Evolutionary conservation across 108 stramenopile species (phyloP).

Genomic region (Nitzschia sp.): DNA sequence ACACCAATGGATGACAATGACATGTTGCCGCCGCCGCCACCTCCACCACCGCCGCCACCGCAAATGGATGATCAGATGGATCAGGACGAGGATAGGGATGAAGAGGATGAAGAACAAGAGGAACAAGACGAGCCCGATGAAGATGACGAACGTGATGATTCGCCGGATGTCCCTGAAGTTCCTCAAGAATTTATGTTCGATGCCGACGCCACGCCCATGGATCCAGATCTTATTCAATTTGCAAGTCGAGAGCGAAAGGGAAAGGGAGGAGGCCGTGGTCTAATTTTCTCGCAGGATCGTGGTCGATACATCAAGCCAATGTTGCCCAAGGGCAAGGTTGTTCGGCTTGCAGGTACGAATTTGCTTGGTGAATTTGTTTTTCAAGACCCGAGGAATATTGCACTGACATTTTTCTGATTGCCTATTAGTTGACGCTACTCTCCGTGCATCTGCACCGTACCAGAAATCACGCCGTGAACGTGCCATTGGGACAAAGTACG

Average conservation of each 20-base stretch:
- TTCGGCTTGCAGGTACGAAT: constrained; percentile 63
- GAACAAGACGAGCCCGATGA: constrained; percentile 78
- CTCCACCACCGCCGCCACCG: constrained; percentile 90
- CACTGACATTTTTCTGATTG: neutral
- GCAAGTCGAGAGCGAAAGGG: constrained; percentile 75
- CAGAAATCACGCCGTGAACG: constrained; percentile 84
- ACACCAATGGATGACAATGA: constrained; percentile 82
- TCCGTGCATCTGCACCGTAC: constrained; percentile 94
- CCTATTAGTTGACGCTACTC: constrained; percentile 87
- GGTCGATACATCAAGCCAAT: constrained; percentile 97
- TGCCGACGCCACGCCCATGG: constrained; percentile 92
- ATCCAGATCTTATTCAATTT: constrained; percentile 93
- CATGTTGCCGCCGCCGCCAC: constrained; percentile 88
- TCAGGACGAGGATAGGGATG: constrained; percentile 77
- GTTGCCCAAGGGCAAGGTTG: constrained; percentile 95
- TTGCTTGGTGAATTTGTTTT: constrained; percentile 14
- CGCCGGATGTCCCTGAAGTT: constrained; percentile 84
- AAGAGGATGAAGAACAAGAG: constrained; percentile 86
- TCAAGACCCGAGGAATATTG: constrained; percentile 5
- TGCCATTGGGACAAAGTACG: constrained; percentile 75
- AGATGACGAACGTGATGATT: constrained; percentile 60
- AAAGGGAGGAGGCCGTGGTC: constrained; percentile 94
- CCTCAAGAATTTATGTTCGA: constrained; percentile 99
- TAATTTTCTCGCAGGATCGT: constrained; percentile 95
- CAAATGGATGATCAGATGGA: constrained; percentile 84